Conservation (phyloP, 768 basidiomycete species). For the Boletellus ananas region DNA sequence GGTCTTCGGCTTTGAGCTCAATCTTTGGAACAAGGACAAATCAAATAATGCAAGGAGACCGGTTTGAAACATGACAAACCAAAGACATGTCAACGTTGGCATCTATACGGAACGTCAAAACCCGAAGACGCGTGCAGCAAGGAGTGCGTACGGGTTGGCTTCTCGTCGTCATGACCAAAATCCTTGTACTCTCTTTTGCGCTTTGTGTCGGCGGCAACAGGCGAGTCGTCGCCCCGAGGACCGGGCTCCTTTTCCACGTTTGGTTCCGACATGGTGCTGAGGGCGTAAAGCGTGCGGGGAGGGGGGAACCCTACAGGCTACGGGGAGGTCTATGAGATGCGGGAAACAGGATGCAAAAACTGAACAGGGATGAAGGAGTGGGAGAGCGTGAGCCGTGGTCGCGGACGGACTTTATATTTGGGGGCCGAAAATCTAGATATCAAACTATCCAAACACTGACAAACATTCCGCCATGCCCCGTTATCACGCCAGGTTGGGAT, state of each 20-base stretch:
- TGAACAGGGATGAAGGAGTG: constrained; percentile 27
- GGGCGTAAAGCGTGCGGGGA: neutral
- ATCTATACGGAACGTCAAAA: constrained; percentile 41
- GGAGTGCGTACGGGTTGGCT: constrained; percentile 57
- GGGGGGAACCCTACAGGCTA: constrained; percentile 27
- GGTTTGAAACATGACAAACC: constrained; percentile 36
- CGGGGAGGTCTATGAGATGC: constrained; percentile 18
- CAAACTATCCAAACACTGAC: constrained; percentile 21
- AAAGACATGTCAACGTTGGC: constrained; percentile 85
- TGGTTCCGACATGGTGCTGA: constrained; percentile 32
- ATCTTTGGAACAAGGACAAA: constrained; percentile 41
- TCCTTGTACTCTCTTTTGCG: constrained; percentile 88
- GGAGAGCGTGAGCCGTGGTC: constrained; percentile 27
- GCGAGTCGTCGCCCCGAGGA: constrained; percentile 48
- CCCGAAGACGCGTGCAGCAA: neutral
- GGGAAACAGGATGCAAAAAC: constrained; percentile 5
- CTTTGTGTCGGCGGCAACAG: constrained; percentile 33
- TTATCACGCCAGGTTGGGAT: constrained; percentile 22
- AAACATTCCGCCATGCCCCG: constrained; percentile 20
- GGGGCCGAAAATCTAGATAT: constrained; percentile 24
- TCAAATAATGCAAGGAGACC: neutral
- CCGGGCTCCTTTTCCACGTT: constrained; percentile 66
- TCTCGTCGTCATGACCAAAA: constrained; percentile 68
- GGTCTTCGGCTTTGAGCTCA: constrained; percentile 86
- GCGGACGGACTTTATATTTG: constrained; percentile 35